Evolutionary conservation across 805 yeast species (phyloP).

Genomic region (Kluyveromyces starmeri): DNA sequence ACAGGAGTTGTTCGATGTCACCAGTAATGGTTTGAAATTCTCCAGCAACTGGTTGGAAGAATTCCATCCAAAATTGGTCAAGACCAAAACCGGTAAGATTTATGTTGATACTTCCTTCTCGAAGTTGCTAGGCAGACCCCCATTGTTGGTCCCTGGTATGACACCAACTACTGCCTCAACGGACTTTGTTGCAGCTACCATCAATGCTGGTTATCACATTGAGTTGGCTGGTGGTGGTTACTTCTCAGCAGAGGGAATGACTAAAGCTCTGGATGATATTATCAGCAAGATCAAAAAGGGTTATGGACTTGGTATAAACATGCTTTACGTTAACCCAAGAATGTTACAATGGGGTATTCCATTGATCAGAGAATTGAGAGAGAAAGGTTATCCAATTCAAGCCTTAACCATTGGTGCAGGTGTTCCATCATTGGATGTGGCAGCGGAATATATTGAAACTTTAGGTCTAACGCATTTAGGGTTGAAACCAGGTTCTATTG

Average conservation of each 20-base stretch:
- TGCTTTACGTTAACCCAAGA: constrained; percentile 93
- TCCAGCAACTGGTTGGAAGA: constrained; percentile 89
- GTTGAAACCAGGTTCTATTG: constrained; percentile 95
- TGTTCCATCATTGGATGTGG: constrained; percentile 96
- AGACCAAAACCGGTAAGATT: constrained; percentile 62
- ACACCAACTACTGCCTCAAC: constrained; percentile 97
- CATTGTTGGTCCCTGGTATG: constrained; percentile 98
- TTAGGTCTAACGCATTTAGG: constrained; percentile 91
- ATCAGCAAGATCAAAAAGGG: constrained; percentile 69
- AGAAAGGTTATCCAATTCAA: constrained; percentile 90
- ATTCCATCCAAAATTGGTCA: constrained; percentile 76
- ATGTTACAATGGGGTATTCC: constrained; percentile 99
- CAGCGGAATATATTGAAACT: constrained; percentile 88
- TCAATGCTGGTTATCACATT: constrained; percentile 94
- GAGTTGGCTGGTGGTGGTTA: constrained; percentile 99
- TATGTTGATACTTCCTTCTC: constrained; percentile 93
- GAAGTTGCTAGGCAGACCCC: constrained; percentile 86
- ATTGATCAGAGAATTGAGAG: constrained; percentile 78
- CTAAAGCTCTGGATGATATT: constrained; percentile 65
- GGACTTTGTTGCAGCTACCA: constrained; percentile 85
- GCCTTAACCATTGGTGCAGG: constrained; percentile 98
- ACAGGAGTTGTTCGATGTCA: constrained; percentile 82
- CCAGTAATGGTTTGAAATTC: constrained; percentile 55
- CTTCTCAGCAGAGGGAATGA: constrained; percentile 64
- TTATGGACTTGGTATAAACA: constrained; percentile 81